Evolutionary conservation across 2,329 filamentous ascomycete genomes (phyloP), one percentile per base, ranked within the genome.

Genomic region (Lachnellula willkommii): DNA sequence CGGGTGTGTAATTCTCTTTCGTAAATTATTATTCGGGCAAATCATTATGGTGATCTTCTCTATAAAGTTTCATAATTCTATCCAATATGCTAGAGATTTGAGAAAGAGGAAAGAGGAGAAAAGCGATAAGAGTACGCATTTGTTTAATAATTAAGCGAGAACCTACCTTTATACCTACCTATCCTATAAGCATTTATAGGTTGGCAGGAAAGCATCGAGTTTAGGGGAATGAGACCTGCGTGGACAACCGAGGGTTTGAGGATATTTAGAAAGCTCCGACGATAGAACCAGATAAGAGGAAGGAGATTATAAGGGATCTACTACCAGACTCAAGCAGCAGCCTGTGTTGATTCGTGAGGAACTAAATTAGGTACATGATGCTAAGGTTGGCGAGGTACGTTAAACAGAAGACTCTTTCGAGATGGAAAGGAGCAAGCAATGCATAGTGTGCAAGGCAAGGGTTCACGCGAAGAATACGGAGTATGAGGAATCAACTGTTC

Each of bases 191-290:
- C 60, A 1, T 69, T 68, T 45, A 26, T 69, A 37, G 51, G 61
- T 50, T 69, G 67, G 63, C 68, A 66, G 67, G 63, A 66, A 52
- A 60, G 50, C n/a, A 54, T 69, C 45, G 67, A 69, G 49, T 60
- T 52, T 11, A 60, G 62, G 20, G 68, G 65, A 3, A 52, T 69
- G n/a, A 56, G 67, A 32, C 58, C 63, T 24, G 49, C 60, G 5
- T 66, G 63, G 56, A 65, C 64, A 4, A 51, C 60, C 64, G 8
- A 68, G 53, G 55, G 3, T 15, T 65, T 3, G 60, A 64, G 43
- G 63, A 63, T n/a, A n/a, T n/a, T n/a, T n/a, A n/a, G n/a, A n/a
- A n/a, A n/a, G n/a, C n/a, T n/a, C n/a, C n/a, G n/a, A n/a, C n/a
- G n/a, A n/a, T n/a, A n/a, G n/a, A n/a, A n/a, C n/a, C n/a, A n/a